Evolutionary conservation across 2,329 filamentous ascomycete species (phyloP).

Genomic region (Aquanectria penicillioides): DNA sequence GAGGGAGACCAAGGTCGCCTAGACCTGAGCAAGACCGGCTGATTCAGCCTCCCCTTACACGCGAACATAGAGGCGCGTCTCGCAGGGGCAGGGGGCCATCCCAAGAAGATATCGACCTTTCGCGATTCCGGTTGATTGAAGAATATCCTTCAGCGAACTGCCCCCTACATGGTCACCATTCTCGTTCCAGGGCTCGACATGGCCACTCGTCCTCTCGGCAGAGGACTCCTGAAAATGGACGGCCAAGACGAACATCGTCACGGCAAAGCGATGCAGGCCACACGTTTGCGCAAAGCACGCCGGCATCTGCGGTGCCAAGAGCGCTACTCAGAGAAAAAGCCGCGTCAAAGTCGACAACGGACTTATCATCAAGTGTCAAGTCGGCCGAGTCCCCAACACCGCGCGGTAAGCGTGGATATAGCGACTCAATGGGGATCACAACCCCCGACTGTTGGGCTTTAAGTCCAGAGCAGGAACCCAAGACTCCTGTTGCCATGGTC

Average conservation of each 20-base stretch:
- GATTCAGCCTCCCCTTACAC: not conserved
- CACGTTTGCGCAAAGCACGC: not conserved
- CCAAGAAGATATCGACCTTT: constrained; percentile 30
- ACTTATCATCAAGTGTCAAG: not conserved
- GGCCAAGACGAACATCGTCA: not conserved
- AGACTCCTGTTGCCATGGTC: constrained; percentile 36
- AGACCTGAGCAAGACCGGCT: not conserved
- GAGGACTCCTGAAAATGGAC: constrained; percentile 2
- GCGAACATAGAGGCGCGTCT: constrained; percentile 9
- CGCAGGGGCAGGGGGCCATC: constrained; percentile 15
- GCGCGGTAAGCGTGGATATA: not conserved
- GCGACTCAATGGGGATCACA: not conserved
- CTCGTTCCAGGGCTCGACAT: constrained; percentile 25
- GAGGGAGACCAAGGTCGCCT: constrained; percentile 9
- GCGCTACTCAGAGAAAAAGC: constrained; percentile 1
- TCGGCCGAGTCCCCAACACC: not conserved
- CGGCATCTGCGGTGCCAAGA: constrained; percentile 6
- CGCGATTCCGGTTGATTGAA: constrained; percentile 35
- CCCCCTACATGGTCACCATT: constrained; percentile 33
- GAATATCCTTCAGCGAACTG: constrained; percentile 35
- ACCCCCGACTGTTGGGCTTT: constrained; percentile 2
- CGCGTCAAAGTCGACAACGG: constrained; percentile 10
- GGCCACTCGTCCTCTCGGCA: constrained; percentile 14
- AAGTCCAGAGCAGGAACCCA: constrained; percentile 21
- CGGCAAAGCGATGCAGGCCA: constrained; percentile 2